Evolutionary conservation across 257 asterid genomes (phyloP), one percentile per base, ranked within the genome.

Genomic region (Penstemon newberryi): DNA sequence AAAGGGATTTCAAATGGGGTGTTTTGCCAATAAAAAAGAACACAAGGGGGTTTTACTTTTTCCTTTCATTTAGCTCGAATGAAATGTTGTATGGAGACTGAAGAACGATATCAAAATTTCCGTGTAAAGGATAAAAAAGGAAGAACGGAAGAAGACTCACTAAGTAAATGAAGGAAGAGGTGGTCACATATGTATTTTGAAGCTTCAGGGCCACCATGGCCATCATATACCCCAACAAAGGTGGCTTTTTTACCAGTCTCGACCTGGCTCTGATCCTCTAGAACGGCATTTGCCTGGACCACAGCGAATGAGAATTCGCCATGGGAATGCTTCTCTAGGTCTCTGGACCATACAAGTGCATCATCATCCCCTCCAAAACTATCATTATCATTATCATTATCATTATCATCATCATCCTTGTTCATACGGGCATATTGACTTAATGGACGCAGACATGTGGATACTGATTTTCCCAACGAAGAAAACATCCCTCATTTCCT

Each of bases 401-500:
- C 37, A 88, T 74, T 83, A 15, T 63, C 37, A 19, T 77, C 81
- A 55, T 83, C 84, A 78, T 87, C 91, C 89, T 74, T 83, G 88
- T 69, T 88, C 90, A 87, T 75, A 71, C 84, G 94, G 76, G 80
- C 89, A 83, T 88, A 90, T 74, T 80, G 90, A 81, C 92, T 79
- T 78, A 86, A 86, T 51, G 93, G 92, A 45, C 84, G 80, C 81
- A 86, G 66, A 75, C 87, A 87, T 33, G 86, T 65, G 69, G 88
- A 74, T 56, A 70, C 83, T 63, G 80, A 70, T 70, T 83, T 86
- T 77, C 82, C 87, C 70, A 87, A 51, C 84, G 81, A 85, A 73
- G 96, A 86, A 78, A 65, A 78, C 97, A 91, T 91, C 91, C 84
- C 83, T 80, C 97, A 86, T 86, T 80, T 81, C 87, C 96, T 74